Evolutionary conservation across 805 yeast genomes (phyloP).

Genomic region (Cephaloascus albidus): DNA sequence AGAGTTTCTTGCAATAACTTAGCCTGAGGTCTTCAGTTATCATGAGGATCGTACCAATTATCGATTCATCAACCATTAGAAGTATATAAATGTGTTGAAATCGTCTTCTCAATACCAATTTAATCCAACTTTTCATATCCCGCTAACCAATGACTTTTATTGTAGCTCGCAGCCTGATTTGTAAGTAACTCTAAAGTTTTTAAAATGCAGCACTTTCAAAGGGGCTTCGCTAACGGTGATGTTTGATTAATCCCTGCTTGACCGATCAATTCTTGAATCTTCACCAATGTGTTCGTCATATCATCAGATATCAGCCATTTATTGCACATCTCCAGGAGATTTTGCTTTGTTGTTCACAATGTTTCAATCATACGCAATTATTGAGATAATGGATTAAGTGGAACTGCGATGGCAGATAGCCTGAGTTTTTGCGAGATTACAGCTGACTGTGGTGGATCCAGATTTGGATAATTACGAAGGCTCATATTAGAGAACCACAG

Average conservation of each 20-base stretch:
- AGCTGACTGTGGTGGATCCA: not conserved
- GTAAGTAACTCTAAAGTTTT: too few species aligned
- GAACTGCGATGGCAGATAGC: not conserved
- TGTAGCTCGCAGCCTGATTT: too few species aligned
- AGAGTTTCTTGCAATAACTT: constrained; percentile 21
- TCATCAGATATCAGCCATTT: not conserved
- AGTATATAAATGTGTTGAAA: not conserved
- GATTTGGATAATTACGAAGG: not conserved
- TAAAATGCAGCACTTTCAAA: too few species aligned
- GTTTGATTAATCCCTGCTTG: too few species aligned
- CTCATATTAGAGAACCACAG: not conserved
- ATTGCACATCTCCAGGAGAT: not conserved
- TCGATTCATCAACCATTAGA: not conserved
- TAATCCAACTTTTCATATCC: too few species aligned
- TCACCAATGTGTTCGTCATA: too few species aligned
- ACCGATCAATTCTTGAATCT: too few species aligned
- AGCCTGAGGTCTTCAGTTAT: not conserved
- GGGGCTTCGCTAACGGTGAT: too few species aligned
- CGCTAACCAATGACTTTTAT: too few species aligned
- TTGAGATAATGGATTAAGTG: not conserved
- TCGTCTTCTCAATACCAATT: not conserved
- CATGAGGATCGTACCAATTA: not conserved
- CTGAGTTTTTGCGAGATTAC: too few species aligned
- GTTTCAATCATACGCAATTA: not conserved
- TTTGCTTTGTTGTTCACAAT: not conserved